A percentile compares a stretch with the other conserved stretches of the same genome.
Evolutionary conservation across 1,284 basidiomycete genomes (phyloP).

Genomic region (Neonothopanus nambi): DNA sequence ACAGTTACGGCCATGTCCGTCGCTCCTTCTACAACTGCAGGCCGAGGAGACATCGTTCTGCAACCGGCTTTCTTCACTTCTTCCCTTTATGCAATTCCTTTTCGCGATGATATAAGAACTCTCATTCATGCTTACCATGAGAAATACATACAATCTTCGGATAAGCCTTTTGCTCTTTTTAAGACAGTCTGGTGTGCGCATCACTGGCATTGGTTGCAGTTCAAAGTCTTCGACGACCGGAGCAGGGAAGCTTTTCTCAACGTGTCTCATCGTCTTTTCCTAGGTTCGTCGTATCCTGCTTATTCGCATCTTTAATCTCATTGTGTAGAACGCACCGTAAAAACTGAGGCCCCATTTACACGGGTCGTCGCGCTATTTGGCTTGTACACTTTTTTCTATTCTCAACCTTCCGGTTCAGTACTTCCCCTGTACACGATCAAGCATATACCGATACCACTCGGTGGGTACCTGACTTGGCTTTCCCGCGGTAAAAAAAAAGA

Average conservation of each 20-base stretch:
- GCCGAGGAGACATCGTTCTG: constrained; percentile 58
- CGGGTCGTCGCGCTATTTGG: constrained; percentile 63
- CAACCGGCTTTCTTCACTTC: constrained; percentile 78
- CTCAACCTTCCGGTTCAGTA: constrained; percentile 57
- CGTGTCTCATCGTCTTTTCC: constrained; percentile 60
- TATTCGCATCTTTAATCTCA: not conserved
- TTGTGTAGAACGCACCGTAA: constrained; percentile 51
- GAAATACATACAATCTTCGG: constrained; percentile 35
- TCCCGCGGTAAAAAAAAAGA: constrained; percentile 2
- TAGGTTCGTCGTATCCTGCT: constrained; percentile 43
- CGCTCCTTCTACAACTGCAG: constrained; percentile 33
- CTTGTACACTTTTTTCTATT: constrained; percentile 64
- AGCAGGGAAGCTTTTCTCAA: constrained; percentile 60
- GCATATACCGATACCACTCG: constrained; percentile 58
- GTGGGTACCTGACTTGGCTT: constrained; percentile 35
- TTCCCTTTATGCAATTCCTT: constrained; percentile 63
- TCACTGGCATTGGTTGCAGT: constrained; percentile 74
- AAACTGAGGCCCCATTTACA: constrained; percentile 47
- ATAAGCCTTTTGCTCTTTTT: constrained; percentile 65
- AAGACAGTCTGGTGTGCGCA: constrained; percentile 63
- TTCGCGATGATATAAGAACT: constrained; percentile 60
- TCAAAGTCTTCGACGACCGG: constrained; percentile 66
- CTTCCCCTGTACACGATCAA: constrained; percentile 47
- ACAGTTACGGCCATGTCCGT: constrained; percentile 35
- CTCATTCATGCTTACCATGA: constrained; percentile 53